Evolutionary conservation across 1,284 basidiomycete species (phyloP).

Genomic region (Apiotrichum montevideense): DNA sequence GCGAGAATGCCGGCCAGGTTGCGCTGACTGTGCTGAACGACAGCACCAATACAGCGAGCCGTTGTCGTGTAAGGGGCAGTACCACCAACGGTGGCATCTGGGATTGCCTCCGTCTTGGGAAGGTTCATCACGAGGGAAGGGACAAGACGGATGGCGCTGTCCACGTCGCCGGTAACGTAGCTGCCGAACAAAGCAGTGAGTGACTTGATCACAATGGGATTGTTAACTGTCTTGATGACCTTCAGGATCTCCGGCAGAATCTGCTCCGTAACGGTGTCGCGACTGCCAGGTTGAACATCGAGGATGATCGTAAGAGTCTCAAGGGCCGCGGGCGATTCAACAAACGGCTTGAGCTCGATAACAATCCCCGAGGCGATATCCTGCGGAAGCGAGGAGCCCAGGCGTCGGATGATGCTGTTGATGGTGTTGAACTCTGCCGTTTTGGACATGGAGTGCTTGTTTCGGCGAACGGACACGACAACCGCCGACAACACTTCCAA

Average conservation of each 20-base stretch:
- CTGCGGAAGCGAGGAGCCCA: constrained; percentile 58
- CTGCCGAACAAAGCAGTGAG: constrained; percentile 72
- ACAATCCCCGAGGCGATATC: constrained; percentile 61
- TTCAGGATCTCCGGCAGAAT: constrained; percentile 63
- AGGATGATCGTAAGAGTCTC: constrained; percentile 65
- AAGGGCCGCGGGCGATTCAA: constrained; percentile 72
- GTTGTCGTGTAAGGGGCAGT: constrained; percentile 56
- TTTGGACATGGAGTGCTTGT: constrained; percentile 68
- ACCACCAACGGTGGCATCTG: constrained; percentile 41
- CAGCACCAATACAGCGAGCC: constrained; percentile 72
- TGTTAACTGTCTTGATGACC: constrained; percentile 71
- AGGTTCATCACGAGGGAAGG: constrained; percentile 55
- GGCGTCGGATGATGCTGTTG: constrained; percentile 49
- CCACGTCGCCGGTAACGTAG: constrained; percentile 71
- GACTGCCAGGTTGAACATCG: constrained; percentile 61
- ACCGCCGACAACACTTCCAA: constrained; percentile 71
- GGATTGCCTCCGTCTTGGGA: constrained; percentile 23
- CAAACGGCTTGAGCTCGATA: constrained; percentile 65
- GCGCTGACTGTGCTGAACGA: constrained; percentile 62
- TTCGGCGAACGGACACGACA: constrained; percentile 69
- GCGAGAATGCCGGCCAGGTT: constrained; percentile 72
- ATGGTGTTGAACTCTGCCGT: constrained; percentile 71
- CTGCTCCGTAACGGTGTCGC: constrained; percentile 64
- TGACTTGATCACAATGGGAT: constrained; percentile 65
- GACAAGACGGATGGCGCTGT: constrained; percentile 73